Percentiles rank a stretch among this genome's conserved stretches.
Evolutionary conservation across 768 basidiomycete genomes (phyloP).

Genomic region (Amanita rubescens): DNA sequence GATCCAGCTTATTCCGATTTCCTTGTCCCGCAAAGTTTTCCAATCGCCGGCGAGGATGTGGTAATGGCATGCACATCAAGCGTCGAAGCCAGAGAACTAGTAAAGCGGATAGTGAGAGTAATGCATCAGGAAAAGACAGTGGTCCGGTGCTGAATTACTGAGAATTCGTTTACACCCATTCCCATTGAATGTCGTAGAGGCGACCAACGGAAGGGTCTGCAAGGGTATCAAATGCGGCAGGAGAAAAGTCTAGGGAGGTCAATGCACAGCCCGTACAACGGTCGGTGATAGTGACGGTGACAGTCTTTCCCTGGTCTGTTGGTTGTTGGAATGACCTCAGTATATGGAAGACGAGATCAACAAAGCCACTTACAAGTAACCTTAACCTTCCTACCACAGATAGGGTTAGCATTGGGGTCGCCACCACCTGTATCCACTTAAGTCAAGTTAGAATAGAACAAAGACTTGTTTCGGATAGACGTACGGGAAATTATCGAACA

Average conservation of each 20-base stretch:
- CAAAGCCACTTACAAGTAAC: constrained; percentile 40
- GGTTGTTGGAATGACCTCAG: constrained; percentile 9
- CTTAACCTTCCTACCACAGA: constrained; percentile 47
- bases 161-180: constrained; percentile 27
- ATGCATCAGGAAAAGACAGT: constrained; percentile 10
- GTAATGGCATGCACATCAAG: constrained; percentile 19
- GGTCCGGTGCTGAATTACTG: background rate
- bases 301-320: constrained; percentile 46
- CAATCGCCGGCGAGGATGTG: constrained; percentile 11
- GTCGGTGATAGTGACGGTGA: constrained; percentile 49
- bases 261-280: constrained; percentile 50
- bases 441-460: constrained; percentile 3
- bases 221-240: constrained; percentile 44
- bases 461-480: constrained; percentile 17
- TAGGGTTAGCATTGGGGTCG: constrained; percentile 72
- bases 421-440: constrained; percentile 45
- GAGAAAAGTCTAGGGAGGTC: constrained; percentile 58
- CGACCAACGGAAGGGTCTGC: constrained; percentile 42
- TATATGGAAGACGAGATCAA: background rate
- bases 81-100: constrained; percentile 13
- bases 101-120: constrained; percentile 2
- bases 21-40: constrained; percentile 12
- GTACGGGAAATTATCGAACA: constrained; percentile 58
- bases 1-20: constrained; percentile 14
- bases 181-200: constrained; percentile 43